Conservation (phyloP, 1,284 basidiomycete species). For the Sutorius eximius region DNA sequence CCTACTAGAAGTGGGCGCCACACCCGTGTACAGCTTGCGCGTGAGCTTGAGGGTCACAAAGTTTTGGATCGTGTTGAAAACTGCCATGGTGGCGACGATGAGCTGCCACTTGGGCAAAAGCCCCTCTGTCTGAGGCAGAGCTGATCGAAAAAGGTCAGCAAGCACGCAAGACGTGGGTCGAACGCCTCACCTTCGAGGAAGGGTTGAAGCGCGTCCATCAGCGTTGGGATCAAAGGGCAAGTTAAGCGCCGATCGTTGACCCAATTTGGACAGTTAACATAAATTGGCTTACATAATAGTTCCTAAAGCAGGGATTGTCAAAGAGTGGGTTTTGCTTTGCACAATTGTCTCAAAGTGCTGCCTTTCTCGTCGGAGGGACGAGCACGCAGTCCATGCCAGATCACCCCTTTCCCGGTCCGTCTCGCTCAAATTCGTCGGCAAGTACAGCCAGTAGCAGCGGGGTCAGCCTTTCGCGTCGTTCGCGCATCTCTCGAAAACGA, state of each 20-base stretch:
- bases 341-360: slow-evolving; percentile 13
- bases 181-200: slow-evolving; percentile 26
- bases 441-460: slow-evolving; percentile 42
- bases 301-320: slow-evolving; percentile 22
- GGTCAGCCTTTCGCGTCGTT: slow-evolving; percentile 33
- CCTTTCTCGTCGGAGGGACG: slow-evolving; percentile 20
- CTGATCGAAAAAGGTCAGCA: slow-evolving; percentile 33
- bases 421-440: slow-evolving; percentile 44
- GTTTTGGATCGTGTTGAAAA: slow-evolving; percentile 87
- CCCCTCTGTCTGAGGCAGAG: slow-evolving; percentile 63
- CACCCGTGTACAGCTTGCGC: slow-evolving; percentile 70
- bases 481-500: slow-evolving; percentile 35
- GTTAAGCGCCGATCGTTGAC: slow-evolving; percentile 17
- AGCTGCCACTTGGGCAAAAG: slow-evolving; percentile 86
- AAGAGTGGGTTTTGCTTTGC: slow-evolving; percentile 27
- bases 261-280: slow-evolving; percentile 1
- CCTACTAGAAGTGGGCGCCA: slow-evolving; percentile 48
- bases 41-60: slow-evolving; percentile 77
- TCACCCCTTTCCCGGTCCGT: slow-evolving; percentile 34
- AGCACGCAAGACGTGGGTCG: neutral
- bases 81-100: slow-evolving; percentile 68
- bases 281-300: slow-evolving; percentile 30
- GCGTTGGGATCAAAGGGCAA: neutral
- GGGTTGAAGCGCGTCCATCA: slow-evolving; percentile 19
- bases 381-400: slow-evolving; percentile 33